A percentile compares a stretch with the other conserved stretches of the same genome.
Evolutionary conservation across 139 green algal genomes (phyloP).

Genomic region (Dunaliella primolecta): DNA sequence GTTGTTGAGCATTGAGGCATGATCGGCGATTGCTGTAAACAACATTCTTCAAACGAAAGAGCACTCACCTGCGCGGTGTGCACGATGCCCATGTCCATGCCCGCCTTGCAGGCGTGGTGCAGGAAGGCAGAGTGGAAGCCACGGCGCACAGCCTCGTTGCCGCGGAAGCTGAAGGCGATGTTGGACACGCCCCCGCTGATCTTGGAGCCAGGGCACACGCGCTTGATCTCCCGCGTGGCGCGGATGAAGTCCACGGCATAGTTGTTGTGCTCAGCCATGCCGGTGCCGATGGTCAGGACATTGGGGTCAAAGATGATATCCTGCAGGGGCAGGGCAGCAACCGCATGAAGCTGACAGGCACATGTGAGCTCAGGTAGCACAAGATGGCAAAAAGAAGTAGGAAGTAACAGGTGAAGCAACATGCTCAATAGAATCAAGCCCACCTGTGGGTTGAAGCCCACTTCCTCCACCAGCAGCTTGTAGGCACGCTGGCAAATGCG

Average conservation of each 20-base stretch:
- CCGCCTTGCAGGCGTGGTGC: slow-evolving; percentile 88
- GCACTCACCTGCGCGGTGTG: slow-evolving; percentile 88
- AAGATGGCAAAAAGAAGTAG: too few species aligned
- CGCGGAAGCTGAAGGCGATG: slow-evolving; percentile 97
- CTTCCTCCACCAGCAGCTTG: slow-evolving; percentile 92
- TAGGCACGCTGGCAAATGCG: slow-evolving; percentile 94
- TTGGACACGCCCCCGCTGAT: slow-evolving; percentile 97
- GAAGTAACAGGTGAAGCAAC: too few species aligned
- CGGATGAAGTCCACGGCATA: slow-evolving; percentile 99
- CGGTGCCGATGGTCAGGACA: slow-evolving; percentile 97
- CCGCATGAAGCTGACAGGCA: too few species aligned
- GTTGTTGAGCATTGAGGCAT: too few species aligned
- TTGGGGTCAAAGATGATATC: slow-evolving; percentile 99
- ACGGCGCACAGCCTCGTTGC: slow-evolving; percentile 93
- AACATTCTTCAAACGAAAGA: too few species aligned
- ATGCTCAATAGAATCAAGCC: too few species aligned
- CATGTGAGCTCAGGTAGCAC: too few species aligned
- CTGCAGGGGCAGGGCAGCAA: slow-evolving; percentile 31
- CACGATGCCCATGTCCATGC: slow-evolving; percentile 99
- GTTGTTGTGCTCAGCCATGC: slow-evolving; percentile 98
- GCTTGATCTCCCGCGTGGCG: slow-evolving; percentile 93
- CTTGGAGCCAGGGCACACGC: slow-evolving; percentile 91
- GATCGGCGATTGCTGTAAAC: too few species aligned
- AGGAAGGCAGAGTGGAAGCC: slow-evolving; percentile 94
- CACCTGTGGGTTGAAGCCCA: slow-evolving; percentile 83